Base-by-base conservation (phyloP, 2,329 filamentous ascomycete genomes). In the Aspergillus quadricinctus region DNA sequence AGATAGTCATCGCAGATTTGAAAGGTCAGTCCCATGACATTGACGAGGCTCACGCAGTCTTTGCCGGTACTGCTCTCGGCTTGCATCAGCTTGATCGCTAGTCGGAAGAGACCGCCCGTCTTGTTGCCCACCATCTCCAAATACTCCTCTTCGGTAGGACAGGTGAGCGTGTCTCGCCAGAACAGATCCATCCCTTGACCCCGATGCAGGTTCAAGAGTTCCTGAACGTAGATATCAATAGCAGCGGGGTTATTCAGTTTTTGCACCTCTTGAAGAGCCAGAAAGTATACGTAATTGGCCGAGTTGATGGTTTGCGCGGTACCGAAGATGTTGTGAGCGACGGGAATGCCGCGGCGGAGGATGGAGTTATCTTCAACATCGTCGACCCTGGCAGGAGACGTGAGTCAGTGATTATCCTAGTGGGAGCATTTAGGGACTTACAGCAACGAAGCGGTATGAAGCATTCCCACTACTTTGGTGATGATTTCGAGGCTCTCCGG, bases 1-100 rank as follows among this genome's bases (percentile, higher is more conserved):
- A 92, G 86, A 77, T 96, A 96, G 81, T 99, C 94, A 78, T 80
- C 77, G 59, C 77, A 77, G 54, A 79, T 77, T 57, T 79, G 77
- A 57, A 78, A 78, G 37, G 77, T 73, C 25, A 78, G 64, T 0
- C 77, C 76, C 66, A 78, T 69, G 48, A 77, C 63, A 55, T 77
- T 95, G 68, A 95, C 90, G 19, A 99, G 84, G 19, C 90, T 69
- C 17, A 77, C 74, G 52, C 75, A 77, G 59, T 80, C 75, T 49
- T 67, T 72, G n/a, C 59, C 69, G 3, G 71, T 67, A 8, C 57
- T 56, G 48, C 72, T 74, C 54, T 77, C 74, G 3, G 73, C 72
- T 57, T 77, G 73, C 77, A 80, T 79, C 17, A 80, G 61, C 54
- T 77, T 75, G 14, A 76, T 68, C 0, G 76, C 74, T 7, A 80